Conservation (phyloP, 1,139 yeast species). For the Scheffersomyces titani region DNA sequence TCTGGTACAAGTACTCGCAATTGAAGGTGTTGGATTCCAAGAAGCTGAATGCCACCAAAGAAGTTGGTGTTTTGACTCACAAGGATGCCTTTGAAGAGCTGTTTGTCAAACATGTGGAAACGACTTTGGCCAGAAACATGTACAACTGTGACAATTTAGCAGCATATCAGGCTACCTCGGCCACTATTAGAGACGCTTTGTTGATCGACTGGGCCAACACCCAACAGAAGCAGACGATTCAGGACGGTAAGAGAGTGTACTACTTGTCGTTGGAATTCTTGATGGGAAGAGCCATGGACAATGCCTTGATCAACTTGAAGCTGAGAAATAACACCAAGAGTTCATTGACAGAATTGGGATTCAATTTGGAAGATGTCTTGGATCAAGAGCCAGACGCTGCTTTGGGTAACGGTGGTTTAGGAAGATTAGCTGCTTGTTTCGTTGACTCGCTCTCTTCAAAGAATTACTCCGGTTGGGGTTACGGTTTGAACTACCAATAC, state of each 20-base stretch:
- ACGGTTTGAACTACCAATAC: conserved; percentile 89
- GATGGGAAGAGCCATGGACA: conserved; percentile 96
- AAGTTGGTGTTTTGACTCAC: conserved; percentile 32
- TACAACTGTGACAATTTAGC: conserved; percentile 92
- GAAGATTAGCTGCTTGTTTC: conserved; percentile 93
- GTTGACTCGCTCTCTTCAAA: conserved; percentile 86
- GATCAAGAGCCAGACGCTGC: conserved; percentile 93
- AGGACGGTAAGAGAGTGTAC: conserved; percentile 85
- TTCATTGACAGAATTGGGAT: conserved; percentile 77
- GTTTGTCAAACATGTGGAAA: conserved; percentile 85
- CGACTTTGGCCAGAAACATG: conserved; percentile 83
- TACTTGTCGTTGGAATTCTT: conserved; percentile 86
- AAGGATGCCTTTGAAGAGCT: conserved; percentile 56
- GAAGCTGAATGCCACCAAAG: conserved; percentile 21
- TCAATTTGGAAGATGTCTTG: conserved; percentile 82
- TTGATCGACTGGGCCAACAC: conserved; percentile 91
- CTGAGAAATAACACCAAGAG: conserved; percentile 51
- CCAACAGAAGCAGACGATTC: conserved; percentile 83
- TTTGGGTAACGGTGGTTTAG: conserved; percentile 93
- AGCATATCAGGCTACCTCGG: conserved; percentile 88
- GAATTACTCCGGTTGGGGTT: conserved; percentile 95
- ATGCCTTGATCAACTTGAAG: conserved; percentile 79
- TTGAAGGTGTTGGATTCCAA: conserved; percentile 32
- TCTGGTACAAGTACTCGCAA: conserved; percentile 68
- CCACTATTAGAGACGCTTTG: conserved; percentile 75